Evolutionary conservation across 768 basidiomycete genomes (phyloP), one percentile per base, ranked within the genome.

Genomic region (Termitomyces titanicus): DNA sequence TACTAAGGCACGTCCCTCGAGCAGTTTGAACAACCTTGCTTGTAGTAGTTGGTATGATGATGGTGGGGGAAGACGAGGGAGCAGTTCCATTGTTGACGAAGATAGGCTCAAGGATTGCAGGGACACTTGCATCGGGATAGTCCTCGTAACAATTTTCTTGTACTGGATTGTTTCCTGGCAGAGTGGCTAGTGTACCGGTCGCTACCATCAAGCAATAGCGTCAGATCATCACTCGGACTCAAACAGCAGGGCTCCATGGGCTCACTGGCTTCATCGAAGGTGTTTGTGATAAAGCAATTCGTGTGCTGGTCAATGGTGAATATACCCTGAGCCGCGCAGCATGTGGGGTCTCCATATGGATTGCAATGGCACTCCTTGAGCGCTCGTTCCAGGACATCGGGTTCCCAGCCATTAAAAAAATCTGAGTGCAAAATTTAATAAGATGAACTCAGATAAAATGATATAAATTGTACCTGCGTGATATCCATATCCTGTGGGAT

Each of bases 351-450:
- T 18, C 71, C 71, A 46, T 64, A 72, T 15, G 62, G 63, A 43
- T 70, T 70, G 64, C 74, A 76, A 53, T 71, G 62, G 55, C 75
- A 78, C 29, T 69, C 66, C 57, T 79, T 71, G 24, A 82, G 64
- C 11, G 77, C 80, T n/a, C 65, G 66, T 48, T 72, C 64, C 1
- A 82, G 71, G 10, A 78, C 67, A n/a, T 68, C 71, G 3, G 59
- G 55, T 43, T 77, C 72, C 81, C 81, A 83, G 3, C 82, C 79
- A 54, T 78, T 77, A 52, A 68, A 66, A 60, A 74, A 79, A 57
- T 77, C 73, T 75, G 44, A 46, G 11, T 5, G 10, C 18, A 10
- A 17, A 2, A 48, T 17, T 20, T 13, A 7, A 22, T 35, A 33
- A 10, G 17, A n/a, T 5, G 17, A 13, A 24, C n/a, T 24, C 20